These are phyloP conservation scores for Neocatenulostroma microsporum DNA, from an alignment of 2,329 filamentous ascomycete species.

Conservation along the genomic window DNA sequence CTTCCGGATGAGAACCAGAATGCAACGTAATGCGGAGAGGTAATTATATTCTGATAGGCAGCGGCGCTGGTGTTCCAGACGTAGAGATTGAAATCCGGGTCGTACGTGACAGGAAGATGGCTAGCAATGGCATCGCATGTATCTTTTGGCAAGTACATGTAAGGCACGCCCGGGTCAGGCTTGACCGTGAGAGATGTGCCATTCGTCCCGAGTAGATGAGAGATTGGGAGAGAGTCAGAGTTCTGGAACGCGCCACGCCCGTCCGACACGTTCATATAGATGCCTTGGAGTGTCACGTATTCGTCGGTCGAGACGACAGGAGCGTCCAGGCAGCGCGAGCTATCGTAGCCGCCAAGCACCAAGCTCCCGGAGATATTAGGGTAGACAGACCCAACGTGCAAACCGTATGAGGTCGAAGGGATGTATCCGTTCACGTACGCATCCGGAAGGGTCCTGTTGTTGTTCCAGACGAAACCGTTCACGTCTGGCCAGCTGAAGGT, in stretches of 20 bases:
- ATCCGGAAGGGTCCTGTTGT: constrained; percentile 6
- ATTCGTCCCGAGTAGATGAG: constrained; percentile 4
- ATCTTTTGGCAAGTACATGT: constrained; percentile 22
- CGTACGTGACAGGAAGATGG: constrained; percentile 23
- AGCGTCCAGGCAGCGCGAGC: constrained; percentile 8
- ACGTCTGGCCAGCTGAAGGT: constrained; percentile 3
- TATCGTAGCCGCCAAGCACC: constrained; percentile 17
- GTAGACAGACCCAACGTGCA: constrained; percentile 13
- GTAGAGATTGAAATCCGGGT: constrained; percentile 17
- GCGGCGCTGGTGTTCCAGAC: constrained; percentile 24
- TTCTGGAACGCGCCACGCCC: constrained; percentile 34
- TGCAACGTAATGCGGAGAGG: constrained; percentile 35
- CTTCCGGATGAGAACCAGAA: constrained; percentile 30
- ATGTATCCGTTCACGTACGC: constrained; percentile 11
- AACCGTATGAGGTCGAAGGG: constrained; percentile 12
- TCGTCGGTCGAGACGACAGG: constrained; percentile 10
- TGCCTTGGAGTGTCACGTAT: constrained; percentile 30
- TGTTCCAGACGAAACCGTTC: constrained; percentile 2
- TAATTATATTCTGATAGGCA: constrained; percentile 33
- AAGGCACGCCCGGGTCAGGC: constrained; percentile 20
- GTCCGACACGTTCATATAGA: constrained; percentile 35
- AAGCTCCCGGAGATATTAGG: constrained; percentile 9
- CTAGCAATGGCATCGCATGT: constrained; percentile 25
- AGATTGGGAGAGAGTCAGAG: constrained; percentile 14
- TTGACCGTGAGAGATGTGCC: constrained; percentile 7